Evolutionary conservation across 305 asterid genomes (phyloP), one percentile per base, ranked within the genome.

Genomic region (Fraxinus albicans): DNA sequence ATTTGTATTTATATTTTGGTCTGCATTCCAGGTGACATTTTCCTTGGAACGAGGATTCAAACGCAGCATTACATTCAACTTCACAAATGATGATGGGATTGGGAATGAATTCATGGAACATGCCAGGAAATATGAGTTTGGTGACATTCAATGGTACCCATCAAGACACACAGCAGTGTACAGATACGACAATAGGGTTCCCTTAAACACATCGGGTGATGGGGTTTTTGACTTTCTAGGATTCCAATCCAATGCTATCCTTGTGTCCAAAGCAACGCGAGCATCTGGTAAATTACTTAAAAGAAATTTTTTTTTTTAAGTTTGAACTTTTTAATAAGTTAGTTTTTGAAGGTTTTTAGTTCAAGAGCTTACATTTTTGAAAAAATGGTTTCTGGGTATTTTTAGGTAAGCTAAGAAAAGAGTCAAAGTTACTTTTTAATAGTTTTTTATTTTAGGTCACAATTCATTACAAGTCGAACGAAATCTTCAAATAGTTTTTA

Each of bases 141-240:
- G 91, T 5, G 96, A 94, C 81, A 89, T 94, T 29, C 97, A 91
- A 53, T 92, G 96, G 96, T 92, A 92, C 74, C 96, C 96, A n/a
- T 95, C 98, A 2, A 79, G 34, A 69, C 91, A 85, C n/a, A 87
- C 84, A 0, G 97, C 92, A 0, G 97, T 95, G 3, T 92, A 92
- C 47, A 88, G 94, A 76, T 91, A 93, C 83, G 98, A 95, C 13
- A 77, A 88, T 69, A 88, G 98, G 21, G 88, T 91, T 70, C 88
- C 98, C 8, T 8, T 91, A 0, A 79, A 77, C 88, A 78, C 90
- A 1, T 10, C 89, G 0, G 98, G 98, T 3, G 89, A 92, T 34
- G 97, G 98, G 0, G 78, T 89, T 21, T 89, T 93, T 73, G 98
- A 95, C 83, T 95, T 95, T 73, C 69, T 92, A 4, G 98, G 98